These are phyloP conservation scores for Rhododendron ovatum DNA, from an alignment of 148 eudicot species.

Conservation along the genomic window DNA sequence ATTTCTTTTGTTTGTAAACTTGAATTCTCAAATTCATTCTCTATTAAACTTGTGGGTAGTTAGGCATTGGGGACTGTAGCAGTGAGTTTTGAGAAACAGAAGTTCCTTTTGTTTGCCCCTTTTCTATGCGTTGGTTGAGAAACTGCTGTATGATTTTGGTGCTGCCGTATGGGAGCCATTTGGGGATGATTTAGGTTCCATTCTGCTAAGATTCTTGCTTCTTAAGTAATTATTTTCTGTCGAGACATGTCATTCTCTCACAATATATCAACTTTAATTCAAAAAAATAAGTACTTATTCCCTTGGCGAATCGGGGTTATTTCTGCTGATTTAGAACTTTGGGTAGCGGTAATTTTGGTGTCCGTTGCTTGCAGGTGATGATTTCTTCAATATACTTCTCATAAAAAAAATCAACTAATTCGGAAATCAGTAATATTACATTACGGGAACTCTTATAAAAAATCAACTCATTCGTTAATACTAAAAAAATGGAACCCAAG, in stretches of 20 bases:
- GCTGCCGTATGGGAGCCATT: background rate
- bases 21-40: background rate
- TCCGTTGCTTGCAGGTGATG: background rate
- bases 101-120: background rate
- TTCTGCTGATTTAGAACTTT: no score
- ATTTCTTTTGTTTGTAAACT: background rate
- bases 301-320: no score
- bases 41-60: slow-evolving; percentile 15
- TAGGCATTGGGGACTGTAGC: slow-evolving; percentile 1
- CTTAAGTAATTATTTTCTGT: no score
- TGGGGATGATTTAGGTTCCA: background rate
- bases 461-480: no score
- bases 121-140: background rate
- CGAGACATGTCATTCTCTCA: no score
- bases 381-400: no score
- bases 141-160: background rate
- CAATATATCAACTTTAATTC: no score
- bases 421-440: no score
- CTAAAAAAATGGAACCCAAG: no score
- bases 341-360: background rate
- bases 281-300: no score
- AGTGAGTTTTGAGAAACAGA: background rate
- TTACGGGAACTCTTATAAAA: no score
- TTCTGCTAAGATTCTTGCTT: background rate
- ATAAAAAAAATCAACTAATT: no score